Evolutionary conservation across 2,329 filamentous ascomycete species (phyloP).

Genomic region (Neoarthrinium moseri): DNA sequence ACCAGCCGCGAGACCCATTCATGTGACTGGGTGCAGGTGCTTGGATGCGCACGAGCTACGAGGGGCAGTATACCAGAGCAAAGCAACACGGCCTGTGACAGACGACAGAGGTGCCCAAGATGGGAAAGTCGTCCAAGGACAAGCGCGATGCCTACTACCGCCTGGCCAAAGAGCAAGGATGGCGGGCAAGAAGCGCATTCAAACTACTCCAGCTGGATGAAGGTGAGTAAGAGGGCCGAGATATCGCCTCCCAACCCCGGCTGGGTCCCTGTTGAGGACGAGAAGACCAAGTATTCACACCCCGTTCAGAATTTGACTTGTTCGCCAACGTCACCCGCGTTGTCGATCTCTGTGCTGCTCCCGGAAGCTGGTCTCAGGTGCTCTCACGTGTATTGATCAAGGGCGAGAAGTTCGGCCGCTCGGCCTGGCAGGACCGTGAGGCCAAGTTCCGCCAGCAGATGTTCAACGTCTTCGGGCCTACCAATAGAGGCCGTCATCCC

Average conservation of each 20-base stretch:
- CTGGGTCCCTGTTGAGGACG: too few species aligned
- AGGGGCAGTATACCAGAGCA: too few species aligned
- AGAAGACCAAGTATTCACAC: not conserved
- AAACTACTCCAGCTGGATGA: slow-evolving; percentile 95
- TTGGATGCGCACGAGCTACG: too few species aligned
- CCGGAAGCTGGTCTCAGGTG: slow-evolving; percentile 96
- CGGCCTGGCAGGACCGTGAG: slow-evolving; percentile 85
- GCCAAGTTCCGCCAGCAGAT: slow-evolving; percentile 62
- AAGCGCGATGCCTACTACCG: slow-evolving; percentile 98
- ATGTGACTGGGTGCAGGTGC: slow-evolving; percentile 12
- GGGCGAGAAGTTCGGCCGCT: slow-evolving; percentile 83
- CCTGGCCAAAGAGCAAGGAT: slow-evolving; percentile 97
- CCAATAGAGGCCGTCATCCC: slow-evolving; percentile 19
- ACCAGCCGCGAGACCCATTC: slow-evolving; percentile 8
- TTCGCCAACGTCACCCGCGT: slow-evolving; percentile 89
- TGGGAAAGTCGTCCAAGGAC: slow-evolving; percentile 98
- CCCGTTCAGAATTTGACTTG: slow-evolving; percentile 76
- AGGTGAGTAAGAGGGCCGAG: slow-evolving; percentile 38
- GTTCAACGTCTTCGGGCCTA: slow-evolving; percentile 47
- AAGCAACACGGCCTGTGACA: too few species aligned
- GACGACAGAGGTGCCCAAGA: too few species aligned
- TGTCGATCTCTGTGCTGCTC: slow-evolving; percentile 92
- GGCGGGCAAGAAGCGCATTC: slow-evolving; percentile 94
- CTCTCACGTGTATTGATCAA: slow-evolving; percentile 91
- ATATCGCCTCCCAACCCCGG: too few species aligned